Percentiles rank a stretch among this genome's conserved stretches.
Conservation (phyloP, 176 grass and related monocot species). For the Carex littledalei region DNA sequence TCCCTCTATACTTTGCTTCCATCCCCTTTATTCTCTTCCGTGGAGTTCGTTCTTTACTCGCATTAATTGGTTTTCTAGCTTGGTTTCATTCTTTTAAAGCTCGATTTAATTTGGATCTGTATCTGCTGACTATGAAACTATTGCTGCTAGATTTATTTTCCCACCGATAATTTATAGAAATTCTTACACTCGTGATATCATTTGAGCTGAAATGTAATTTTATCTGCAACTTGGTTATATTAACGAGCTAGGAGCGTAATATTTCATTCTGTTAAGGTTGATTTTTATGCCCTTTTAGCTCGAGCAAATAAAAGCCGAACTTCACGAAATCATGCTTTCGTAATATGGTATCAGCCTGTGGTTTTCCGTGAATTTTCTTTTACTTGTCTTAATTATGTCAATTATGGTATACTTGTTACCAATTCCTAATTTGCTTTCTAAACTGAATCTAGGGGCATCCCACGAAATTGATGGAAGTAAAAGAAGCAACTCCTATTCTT, state of each 20-base stretch:
- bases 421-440: neutral
- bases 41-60: neutral
- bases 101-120: constrained; percentile 22
- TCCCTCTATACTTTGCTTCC: neutral
- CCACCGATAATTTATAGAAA: neutral
- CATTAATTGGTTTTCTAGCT: neutral
- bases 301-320: neutral
- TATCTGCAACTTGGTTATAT: neutral
- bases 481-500: neutral
- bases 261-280: neutral
- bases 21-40: neutral
- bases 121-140: neutral
- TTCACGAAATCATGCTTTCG: neutral
- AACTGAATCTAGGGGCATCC: constrained; percentile 3
- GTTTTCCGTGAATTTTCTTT: neutral
- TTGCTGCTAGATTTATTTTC: neutral
- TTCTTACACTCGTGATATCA: neutral
- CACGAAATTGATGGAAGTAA: constrained; percentile 7
- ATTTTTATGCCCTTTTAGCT: neutral
- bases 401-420: neutral
- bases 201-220: neutral
- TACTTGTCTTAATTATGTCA: constrained; percentile 1
- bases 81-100: neutral
- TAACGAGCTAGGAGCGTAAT: neutral
- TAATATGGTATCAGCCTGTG: neutral